phyloP scores from a whole-genome alignment of 129 eudicot species.

The Ambrosia artemisiifolia region DNA sequence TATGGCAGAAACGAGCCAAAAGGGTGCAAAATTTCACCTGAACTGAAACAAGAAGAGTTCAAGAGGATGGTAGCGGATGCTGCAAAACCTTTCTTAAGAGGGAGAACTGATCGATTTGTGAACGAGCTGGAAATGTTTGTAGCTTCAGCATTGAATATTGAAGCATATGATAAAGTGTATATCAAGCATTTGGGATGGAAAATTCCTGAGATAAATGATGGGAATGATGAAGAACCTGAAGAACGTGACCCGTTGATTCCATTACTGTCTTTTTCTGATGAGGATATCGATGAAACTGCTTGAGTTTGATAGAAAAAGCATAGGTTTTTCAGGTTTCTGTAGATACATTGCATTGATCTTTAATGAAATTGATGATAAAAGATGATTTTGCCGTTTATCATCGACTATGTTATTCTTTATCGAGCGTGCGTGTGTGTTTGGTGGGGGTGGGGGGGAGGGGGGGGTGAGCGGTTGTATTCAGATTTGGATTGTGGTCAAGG shows the following conservation, averaged over 20 bases:
- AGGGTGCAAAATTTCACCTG: slow-evolving; percentile 27
- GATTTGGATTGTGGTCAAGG: too few relatives aligned
- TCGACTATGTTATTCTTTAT: background rate
- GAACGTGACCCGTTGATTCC: slow-evolving; percentile 45
- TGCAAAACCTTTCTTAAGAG: slow-evolving; percentile 59
- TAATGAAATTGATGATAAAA: background rate
- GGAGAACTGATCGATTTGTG: slow-evolving; percentile 64
- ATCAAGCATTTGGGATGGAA: slow-evolving; percentile 65
- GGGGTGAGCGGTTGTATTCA: too few relatives aligned
- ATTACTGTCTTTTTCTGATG: slow-evolving; percentile 48
- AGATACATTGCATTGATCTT: background rate
- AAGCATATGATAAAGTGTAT: slow-evolving; percentile 70
- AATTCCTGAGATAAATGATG: slow-evolving; percentile 29
- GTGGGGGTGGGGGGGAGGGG: too few relatives aligned
- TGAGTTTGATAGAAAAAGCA: slow-evolving; percentile 15
- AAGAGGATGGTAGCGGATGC: slow-evolving; percentile 51
- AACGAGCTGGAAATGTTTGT: slow-evolving; percentile 72
- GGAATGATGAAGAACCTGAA: slow-evolving; percentile 34
- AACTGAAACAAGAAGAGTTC: slow-evolving; percentile 47
- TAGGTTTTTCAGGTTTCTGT: background rate
- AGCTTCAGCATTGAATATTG: slow-evolving; percentile 64
- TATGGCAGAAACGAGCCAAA: slow-evolving; percentile 53
- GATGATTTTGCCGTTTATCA: background rate
- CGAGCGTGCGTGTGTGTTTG: too few relatives aligned
- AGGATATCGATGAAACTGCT: slow-evolving; percentile 46